Evolutionary conservation across 148 eudicot genomes (phyloP).

Genomic region (Diospyros lotus): DNA sequence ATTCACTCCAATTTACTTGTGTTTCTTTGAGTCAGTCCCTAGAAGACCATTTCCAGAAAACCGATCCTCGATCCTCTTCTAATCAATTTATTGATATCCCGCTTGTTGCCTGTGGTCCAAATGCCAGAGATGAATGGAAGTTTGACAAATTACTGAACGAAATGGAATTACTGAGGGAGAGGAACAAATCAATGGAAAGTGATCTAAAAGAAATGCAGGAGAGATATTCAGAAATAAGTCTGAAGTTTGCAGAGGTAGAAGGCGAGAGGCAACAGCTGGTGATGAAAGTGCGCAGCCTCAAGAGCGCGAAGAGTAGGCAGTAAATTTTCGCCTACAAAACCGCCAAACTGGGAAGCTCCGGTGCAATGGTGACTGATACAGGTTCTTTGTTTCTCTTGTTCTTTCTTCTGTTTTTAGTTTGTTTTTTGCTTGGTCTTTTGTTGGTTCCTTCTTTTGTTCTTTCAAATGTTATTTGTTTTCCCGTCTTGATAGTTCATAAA

Average conservation of each 20-base stretch:
- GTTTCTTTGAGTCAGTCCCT: not conserved
- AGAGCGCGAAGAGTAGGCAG: conserved; percentile 53
- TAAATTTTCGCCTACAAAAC: too few relatives aligned
- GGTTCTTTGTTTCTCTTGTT: too few relatives aligned
- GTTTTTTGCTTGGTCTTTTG: too few relatives aligned
- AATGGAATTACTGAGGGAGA: conserved; percentile 49
- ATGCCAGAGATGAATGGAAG: conserved; percentile 23
- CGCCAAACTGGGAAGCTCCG: too few relatives aligned
- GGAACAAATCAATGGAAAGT: conserved; percentile 64
- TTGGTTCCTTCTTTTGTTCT: too few relatives aligned
- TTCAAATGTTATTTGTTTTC: too few relatives aligned
- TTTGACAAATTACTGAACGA: conserved; percentile 37
- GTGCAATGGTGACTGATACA: too few relatives aligned
- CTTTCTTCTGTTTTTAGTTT: too few relatives aligned
- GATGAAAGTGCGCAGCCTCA: conserved; percentile 68
- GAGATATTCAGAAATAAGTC: conserved; percentile 87
- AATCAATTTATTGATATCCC: conserved; percentile 8
- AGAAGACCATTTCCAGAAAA: not conserved
- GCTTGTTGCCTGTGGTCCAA: not conserved
- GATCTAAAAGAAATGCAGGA: conserved; percentile 90
- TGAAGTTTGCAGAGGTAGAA: conserved; percentile 97
- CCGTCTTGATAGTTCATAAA: too few relatives aligned
- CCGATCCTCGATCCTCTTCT: not conserved
- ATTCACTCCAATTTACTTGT: not conserved
- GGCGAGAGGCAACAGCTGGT: conserved; percentile 89